Evolutionary conservation across 805 yeast species (phyloP), one percentile per base, ranked within the genome.

Genomic region (Candida vartiovaarae): DNA sequence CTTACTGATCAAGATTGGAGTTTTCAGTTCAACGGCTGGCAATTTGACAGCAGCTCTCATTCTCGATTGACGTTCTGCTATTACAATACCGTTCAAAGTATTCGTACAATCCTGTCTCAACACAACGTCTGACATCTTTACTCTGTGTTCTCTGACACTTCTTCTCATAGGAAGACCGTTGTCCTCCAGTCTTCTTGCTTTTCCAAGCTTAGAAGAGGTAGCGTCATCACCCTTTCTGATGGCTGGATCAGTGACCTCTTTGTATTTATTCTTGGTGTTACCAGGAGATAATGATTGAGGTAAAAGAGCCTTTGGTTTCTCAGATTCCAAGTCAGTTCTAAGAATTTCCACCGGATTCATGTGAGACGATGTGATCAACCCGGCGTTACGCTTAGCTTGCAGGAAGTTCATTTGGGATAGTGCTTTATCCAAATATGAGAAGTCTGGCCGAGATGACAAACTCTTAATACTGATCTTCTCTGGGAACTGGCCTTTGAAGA

Each of bases 271-370:
- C 60, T 80, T 84, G 38, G 96, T 88, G 59, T 87, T 89, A 52
- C 91, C 91, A 15, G 98, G 98, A 25, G 96, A 89, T 59, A 90
- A 75, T 3, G 95, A 84, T 54, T 82, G 84, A 32, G 98, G 98
- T 53, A 90, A 70, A 47, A 90, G 74, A 3, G 86, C 64, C 54
- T 70, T 75, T 38, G 84, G 81, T 54, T 74, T 76, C 60, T 82
- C 85, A 43, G 84, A 77, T 52, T 80, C 82, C 52, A 82, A 67
- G 60, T 82, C 90, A 1, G 83, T 73, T 59, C 74, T 78, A 47
- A 82, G 72, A 30, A 82, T 80, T 57, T 82, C 84, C 41, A 82
- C 84, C 11, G 88, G 88, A 53, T 74, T 78, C 54, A 73, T 80
- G 43, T 62, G 49, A n/a, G 65, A 52, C 26, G 57, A 50, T 59